phyloP scores from a whole-genome alignment of 2,329 filamentous ascomycete species.

The Allantophomopsis cytisporea region DNA sequence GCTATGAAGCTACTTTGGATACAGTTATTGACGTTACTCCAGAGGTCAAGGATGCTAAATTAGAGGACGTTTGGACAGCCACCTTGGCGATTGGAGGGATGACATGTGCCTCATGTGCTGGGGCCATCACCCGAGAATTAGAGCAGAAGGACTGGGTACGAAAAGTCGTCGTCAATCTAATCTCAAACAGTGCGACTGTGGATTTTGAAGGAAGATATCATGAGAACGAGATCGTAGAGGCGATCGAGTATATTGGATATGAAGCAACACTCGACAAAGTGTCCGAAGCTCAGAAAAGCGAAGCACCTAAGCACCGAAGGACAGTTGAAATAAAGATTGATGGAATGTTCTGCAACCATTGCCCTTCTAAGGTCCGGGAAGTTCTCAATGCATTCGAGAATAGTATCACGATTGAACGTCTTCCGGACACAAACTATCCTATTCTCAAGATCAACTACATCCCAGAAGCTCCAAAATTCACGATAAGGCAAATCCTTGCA shows the following conservation, averaged over 20 bases:
- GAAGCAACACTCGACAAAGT: constrained; percentile 44
- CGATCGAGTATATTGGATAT: constrained; percentile 51
- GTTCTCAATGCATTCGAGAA: constrained; percentile 38
- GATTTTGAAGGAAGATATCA: constrained; percentile 29
- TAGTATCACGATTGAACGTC: constrained; percentile 31
- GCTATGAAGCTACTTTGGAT: neutral
- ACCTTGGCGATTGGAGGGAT: constrained; percentile 38
- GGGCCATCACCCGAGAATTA: constrained; percentile 31
- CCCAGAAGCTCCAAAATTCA: constrained; percentile 55
- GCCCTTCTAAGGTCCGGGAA: constrained; percentile 42
- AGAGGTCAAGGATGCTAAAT: neutral
- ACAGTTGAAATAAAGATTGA: constrained; percentile 52
- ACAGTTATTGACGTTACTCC: neutral
- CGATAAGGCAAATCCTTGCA: constrained; percentile 59
- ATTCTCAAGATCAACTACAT: constrained; percentile 59
- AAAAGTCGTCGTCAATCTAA: constrained; percentile 32
- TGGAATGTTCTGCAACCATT: constrained; percentile 65
- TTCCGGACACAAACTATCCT: constrained; percentile 45
- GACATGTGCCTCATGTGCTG: constrained; percentile 41
- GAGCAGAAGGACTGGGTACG: constrained; percentile 31
- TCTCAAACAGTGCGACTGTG: constrained; percentile 36
- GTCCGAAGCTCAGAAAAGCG: constrained; percentile 16
- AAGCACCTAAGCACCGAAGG: constrained; percentile 20
- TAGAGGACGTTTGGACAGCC: constrained; percentile 28
- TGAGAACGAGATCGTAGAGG: constrained; percentile 26